Base-by-base conservation (phyloP, 192 early-diverging fungal species). In the Hyaloraphidium curvatum region DNA sequence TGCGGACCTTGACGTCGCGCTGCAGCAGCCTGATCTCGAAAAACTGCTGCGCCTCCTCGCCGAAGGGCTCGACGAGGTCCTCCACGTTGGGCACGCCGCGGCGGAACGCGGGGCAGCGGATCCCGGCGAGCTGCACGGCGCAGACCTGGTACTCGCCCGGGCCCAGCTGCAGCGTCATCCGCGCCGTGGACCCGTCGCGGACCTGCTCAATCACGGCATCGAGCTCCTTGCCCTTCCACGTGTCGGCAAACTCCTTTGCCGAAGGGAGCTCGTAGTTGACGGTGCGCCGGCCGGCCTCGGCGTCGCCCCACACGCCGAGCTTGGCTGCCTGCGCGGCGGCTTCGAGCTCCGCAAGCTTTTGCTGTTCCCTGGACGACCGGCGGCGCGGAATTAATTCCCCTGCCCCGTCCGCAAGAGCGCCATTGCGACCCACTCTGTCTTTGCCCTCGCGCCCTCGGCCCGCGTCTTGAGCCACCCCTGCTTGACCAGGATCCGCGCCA, bases 31-130 rank as follows among this genome's bases (percentile, higher is more conserved):
- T 83, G 3, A 70, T 59, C 59, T 98, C 95, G 25, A 88, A 83
- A 71, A 93, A 91, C 65, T 68, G 88, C 61, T 84, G 87, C 9
- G 91, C 87, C 62, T 96, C 87, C 59, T 92, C 92, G 52, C 82
- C 81, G 58, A 79, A 93, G 17, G 89, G 91, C 67, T 96, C 91
- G 28, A 82, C 70, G 13, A 81, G 40, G 56, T 86, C 80, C 2
- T 68, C 59, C 85, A 83, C 60, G 81, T 80, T 27, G 79, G 73
- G 9, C 71, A 69, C 14, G 60, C 56, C n/a, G 40, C 31, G 14
- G 9, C 33, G 33, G 33, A 11, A 37, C 33, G n/a, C 33, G n/a
- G 33, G 33, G 9, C 9, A 37, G 7, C 33, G 33, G 9, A 37
- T n/a, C 7, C 33, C 33, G 7, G 33, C 33, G 9, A 37, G 33